Conservation (phyloP, 2,329 filamentous ascomycete genomes). For the Beauveria brongniartii region DNA sequence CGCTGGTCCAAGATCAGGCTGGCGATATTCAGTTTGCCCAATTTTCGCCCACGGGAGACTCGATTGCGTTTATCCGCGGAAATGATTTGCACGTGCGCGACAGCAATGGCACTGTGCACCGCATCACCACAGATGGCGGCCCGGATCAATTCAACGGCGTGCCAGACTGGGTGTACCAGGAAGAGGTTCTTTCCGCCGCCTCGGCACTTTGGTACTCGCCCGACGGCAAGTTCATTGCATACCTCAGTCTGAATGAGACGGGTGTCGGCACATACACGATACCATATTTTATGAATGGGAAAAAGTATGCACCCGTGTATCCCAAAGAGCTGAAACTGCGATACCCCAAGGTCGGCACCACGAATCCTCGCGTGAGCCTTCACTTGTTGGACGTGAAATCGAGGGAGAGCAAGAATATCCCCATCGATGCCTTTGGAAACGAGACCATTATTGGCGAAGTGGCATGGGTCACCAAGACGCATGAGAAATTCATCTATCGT, state of each 20-base stretch:
- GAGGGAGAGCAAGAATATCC: conserved; percentile 35
- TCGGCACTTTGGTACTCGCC: conserved; percentile 89
- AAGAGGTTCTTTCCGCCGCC: conserved; percentile 54
- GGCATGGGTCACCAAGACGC: conserved; percentile 55
- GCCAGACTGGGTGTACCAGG: conserved; percentile 78
- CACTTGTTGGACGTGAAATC: conserved; percentile 47
- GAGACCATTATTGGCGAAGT: conserved; percentile 61
- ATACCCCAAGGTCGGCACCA: conserved; percentile 62
- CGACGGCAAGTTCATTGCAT: conserved; percentile 79
- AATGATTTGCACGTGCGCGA: conserved; percentile 53
- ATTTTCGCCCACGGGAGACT: conserved; percentile 48
- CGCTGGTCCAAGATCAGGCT: conserved; percentile 49
- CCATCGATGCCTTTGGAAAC: conserved; percentile 50
- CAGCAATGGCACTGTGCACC: conserved; percentile 42
- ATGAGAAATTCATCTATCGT: conserved; percentile 54
- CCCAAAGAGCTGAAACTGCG: conserved; percentile 54
- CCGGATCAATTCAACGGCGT: conserved; percentile 56
- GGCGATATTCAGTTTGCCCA: conserved; percentile 61
- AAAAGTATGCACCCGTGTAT: conserved; percentile 51
- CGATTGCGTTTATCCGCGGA: conserved; percentile 59
- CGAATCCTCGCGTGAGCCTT: conserved; percentile 56
- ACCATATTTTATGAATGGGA: conserved; percentile 56
- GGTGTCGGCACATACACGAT: conserved; percentile 59
- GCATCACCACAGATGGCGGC: conserved; percentile 51
- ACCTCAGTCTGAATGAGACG: conserved; percentile 78